A percentile compares a stretch with the other conserved stretches of the same genome.
Evolutionary conservation across 2,329 filamentous ascomycete species (phyloP).

Genomic region (Aspergillus fischeri): DNA sequence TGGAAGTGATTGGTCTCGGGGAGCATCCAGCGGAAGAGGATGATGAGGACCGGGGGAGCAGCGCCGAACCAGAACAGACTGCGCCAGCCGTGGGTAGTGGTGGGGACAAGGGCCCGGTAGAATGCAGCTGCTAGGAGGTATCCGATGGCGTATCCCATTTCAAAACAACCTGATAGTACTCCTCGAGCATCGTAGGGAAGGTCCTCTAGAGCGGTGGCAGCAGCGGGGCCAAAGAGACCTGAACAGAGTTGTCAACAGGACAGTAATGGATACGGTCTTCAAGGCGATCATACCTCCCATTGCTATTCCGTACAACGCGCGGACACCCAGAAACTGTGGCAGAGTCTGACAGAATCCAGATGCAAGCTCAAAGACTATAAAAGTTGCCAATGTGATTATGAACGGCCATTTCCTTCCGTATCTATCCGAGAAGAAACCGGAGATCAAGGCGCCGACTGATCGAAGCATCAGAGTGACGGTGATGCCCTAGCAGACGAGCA

Average conservation of each 20-base stretch:
- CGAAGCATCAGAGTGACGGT: too few relatives aligned
- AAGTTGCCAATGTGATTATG: too few relatives aligned
- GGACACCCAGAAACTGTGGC: not conserved
- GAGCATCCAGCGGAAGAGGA: conserved; percentile 66
- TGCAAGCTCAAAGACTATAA: too few relatives aligned
- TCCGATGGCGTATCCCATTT: not conserved
- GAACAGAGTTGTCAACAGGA: not conserved
- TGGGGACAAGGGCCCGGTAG: not conserved
- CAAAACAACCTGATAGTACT: not conserved
- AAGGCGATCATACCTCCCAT: not conserved
- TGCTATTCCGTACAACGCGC: not conserved
- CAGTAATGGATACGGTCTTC: not conserved
- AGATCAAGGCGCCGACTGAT: too few relatives aligned
- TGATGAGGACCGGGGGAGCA: conserved; percentile 44
- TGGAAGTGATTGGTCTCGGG: conserved; percentile 70
- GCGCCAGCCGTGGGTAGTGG: not conserved
- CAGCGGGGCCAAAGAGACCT: not conserved
- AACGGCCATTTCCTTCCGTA: too few relatives aligned
- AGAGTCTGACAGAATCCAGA: not conserved
- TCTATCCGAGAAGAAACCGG: too few relatives aligned
- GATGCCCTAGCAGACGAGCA: too few relatives aligned
- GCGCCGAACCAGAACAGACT: conserved; percentile 27
- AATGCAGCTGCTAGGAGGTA: not conserved
- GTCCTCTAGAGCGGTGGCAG: not conserved
- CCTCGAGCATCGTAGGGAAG: not conserved